Evolutionary conservation across 225 moss, liverwort and hornwort species (phyloP), one percentile per base, ranked within the genome.

Genomic region (Marchantia polymorpha): DNA sequence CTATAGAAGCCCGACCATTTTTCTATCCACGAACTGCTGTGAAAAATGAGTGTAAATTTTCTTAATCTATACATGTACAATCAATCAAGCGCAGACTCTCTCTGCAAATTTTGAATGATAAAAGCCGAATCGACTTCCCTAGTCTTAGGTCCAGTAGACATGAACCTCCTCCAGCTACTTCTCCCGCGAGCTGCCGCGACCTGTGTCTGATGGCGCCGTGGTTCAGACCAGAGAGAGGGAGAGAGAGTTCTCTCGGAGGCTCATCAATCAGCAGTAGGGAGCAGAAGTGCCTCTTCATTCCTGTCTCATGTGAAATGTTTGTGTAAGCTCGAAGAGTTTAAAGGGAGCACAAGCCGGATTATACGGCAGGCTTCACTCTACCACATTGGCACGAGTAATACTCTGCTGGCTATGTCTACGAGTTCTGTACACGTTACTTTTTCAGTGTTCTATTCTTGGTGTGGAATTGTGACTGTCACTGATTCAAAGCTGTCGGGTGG

Each of bases 1-100:
- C 20, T 11, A 47, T 71, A 69, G 66, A 69, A 49, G n/a, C 50
- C 51, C 19, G 14, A 7, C 68, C 22, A 4, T 25, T 10, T 54
- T 73, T 29, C 17, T 4, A 8, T 7, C 14, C 73, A 15, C 54
- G 46, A 69, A 19, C 54, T 13, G 27, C 14, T 12, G 54, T 29
- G 54, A 73, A 73, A 27, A 48, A 49, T 73, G 53, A 69, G 69
- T 73, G 73, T 73, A 73, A 73, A 76, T 13, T 76, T 61, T 65
- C 9, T 11, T 20, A 30, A 74, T 29, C n/a, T 47, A 60, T 76
- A 39, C 47, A 60, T 60, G 59, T 47, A 76, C 46, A 76, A 39
- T 47, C 46, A 60, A 50, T 52, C 23, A 25, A 73, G 73, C 52
- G 52, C 73, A 73, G 73, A 73, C 9, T 73, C 25, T 55, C n/a